These are phyloP conservation scores for Leishmania turanica DNA, from an alignment of 208 protist species.

Conservation along the genomic window DNA sequence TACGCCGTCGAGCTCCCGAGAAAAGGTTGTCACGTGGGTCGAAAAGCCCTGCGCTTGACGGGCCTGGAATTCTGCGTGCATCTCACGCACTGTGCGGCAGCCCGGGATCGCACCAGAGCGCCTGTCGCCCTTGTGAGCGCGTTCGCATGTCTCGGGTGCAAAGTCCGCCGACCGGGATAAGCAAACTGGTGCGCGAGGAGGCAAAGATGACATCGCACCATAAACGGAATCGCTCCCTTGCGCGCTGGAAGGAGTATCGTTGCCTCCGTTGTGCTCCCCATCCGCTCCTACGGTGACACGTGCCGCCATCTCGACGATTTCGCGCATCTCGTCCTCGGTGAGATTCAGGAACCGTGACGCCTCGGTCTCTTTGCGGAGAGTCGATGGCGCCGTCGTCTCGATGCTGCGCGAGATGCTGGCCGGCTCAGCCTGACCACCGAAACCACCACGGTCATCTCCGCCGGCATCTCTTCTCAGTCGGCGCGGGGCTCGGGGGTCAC, in stretches of 20 bases:
- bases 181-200: neutral
- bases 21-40: constrained; percentile 72
- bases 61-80: neutral
- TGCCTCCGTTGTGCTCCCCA: neutral
- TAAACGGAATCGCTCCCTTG: neutral
- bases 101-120: constrained; percentile 2
- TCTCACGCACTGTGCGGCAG: constrained; percentile 17
- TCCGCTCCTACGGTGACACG: neutral
- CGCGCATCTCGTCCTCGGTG: constrained; percentile 17
- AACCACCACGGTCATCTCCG: neutral
- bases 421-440: neutral
- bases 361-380: too few species aligned
- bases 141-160: neutral
- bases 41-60: neutral
- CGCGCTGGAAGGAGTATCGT: neutral
- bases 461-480: neutral
- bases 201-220: neutral
- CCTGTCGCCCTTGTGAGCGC: neutral
- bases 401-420: neutral
- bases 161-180: too few species aligned
- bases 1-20: constrained; percentile 66
- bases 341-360: neutral
- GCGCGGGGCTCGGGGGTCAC: too few species aligned
- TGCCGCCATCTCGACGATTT: constrained; percentile 7
- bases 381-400: neutral